Percentiles rank a stretch among this genome's conserved stretches.
Conservation (phyloP, 768 basidiomycete species). For the Suillus subluteus region DNA sequence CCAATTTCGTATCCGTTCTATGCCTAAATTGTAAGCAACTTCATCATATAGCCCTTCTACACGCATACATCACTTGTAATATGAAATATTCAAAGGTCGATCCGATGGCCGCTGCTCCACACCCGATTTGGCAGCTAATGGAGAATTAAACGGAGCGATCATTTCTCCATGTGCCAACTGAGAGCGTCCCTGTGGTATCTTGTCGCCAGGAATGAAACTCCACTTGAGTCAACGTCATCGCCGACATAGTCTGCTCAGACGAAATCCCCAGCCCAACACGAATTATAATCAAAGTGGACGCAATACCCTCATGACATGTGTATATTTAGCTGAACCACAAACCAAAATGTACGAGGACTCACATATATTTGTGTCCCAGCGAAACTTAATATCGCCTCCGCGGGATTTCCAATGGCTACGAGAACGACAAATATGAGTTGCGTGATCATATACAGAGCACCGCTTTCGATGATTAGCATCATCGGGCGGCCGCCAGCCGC, state of each 20-base stretch:
- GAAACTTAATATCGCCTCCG: constrained; percentile 28
- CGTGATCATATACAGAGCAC: constrained; percentile 32
- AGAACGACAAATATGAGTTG: constrained; percentile 36
- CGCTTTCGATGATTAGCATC: constrained; percentile 35
- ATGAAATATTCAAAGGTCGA: neutral
- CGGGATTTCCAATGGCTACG: constrained; percentile 32
- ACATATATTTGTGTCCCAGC: constrained; percentile 36
- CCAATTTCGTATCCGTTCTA: neutral
- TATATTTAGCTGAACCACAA: neutral
- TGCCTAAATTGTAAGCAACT: neutral
- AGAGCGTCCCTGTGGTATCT: neutral
- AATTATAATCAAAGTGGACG: constrained; percentile 24
- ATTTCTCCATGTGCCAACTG: constrained; percentile 1
- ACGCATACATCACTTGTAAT: neutral
- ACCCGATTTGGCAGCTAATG: too few relatives aligned
- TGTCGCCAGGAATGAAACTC: constrained; percentile 4
- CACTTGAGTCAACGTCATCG: neutral
- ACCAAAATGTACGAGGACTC: constrained; percentile 5
- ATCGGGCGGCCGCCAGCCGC: constrained; percentile 19
- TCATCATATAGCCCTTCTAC: neutral
- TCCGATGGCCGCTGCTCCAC: neutral
- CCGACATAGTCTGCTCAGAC: constrained; percentile 7
- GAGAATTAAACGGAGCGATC: neutral
- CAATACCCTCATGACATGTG: constrained; percentile 16
- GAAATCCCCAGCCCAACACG: constrained; percentile 21